These are phyloP conservation scores for Candida albicans DNA, from an alignment of 1,139 yeast genomes.

Conservation along the genomic window DNA sequence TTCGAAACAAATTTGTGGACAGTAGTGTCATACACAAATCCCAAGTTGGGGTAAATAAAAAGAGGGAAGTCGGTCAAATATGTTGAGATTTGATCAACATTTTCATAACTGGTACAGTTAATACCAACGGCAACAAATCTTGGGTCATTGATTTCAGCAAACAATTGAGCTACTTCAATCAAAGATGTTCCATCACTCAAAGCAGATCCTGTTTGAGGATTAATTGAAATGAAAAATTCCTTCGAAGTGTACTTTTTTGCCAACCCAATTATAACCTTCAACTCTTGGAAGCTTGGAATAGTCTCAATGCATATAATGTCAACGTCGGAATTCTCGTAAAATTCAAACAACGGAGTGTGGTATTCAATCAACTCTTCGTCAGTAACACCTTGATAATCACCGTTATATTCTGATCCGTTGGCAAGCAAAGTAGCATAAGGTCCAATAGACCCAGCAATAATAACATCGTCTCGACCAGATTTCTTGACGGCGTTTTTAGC, in stretches of 20 bases:
- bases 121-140: constrained; percentile 38
- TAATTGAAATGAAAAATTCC: constrained; percentile 28
- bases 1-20: constrained; percentile 12
- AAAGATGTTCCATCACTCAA: constrained; percentile 38
- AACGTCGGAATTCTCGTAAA: constrained; percentile 37
- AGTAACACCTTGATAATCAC: constrained; percentile 46
- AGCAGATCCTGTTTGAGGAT: constrained; percentile 22
- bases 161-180: constrained; percentile 19
- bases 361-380: constrained; percentile 37
- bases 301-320: constrained; percentile 67
- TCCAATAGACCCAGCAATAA: constrained; percentile 63
- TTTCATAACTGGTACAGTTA: constrained; percentile 37
- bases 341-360: constrained; percentile 49
- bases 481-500: constrained; percentile 28
- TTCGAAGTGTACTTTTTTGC: constrained; percentile 17
- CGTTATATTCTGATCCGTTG: constrained; percentile 69
- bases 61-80: constrained; percentile 18
- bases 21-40: constrained; percentile 25
- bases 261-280: constrained; percentile 33
- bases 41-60: constrained; percentile 43
- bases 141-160: constrained; percentile 3
- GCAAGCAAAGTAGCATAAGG: constrained; percentile 70
- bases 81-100: constrained; percentile 13
- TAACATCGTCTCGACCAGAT: constrained; percentile 14
- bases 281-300: constrained; percentile 55